Percentiles rank a stretch among this genome's conserved stretches.
Evolutionary conservation across 371 early-diverging fungal genomes (phyloP).

Genomic region (Thermomucor indicae-seudaticae): DNA sequence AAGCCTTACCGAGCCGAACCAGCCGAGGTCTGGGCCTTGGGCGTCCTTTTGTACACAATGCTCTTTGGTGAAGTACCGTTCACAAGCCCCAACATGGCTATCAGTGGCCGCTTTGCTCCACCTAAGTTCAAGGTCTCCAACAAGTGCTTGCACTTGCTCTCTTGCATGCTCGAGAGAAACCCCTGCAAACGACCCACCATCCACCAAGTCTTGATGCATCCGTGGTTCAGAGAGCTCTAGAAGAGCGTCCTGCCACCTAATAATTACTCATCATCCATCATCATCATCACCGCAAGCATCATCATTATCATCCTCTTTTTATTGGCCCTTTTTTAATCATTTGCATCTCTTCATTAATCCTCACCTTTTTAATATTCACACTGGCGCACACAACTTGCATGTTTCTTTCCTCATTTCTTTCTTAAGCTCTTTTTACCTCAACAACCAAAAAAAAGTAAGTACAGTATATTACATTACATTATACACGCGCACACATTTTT

Average conservation of each 20-base stretch:
- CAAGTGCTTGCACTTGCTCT: conserved; percentile 58
- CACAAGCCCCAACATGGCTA: conserved; percentile 48
- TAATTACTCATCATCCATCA: not conserved
- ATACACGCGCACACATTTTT: conserved; percentile 2
- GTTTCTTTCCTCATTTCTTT: not conserved
- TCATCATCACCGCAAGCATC: not conserved
- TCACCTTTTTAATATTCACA: not conserved
- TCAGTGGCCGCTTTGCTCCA: conserved; percentile 42
- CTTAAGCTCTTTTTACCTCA: not conserved
- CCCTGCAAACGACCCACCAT: conserved; percentile 60
- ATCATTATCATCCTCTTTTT: not conserved
- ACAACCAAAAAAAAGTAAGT: conserved; percentile 9
- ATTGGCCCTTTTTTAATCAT: conserved; percentile 1
- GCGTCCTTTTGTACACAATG: conserved; percentile 71
- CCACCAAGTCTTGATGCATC: conserved; percentile 58
- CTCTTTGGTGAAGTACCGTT: conserved; percentile 77
- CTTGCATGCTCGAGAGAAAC: conserved; percentile 59
- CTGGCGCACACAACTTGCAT: conserved; percentile 1
- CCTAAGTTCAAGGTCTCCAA: conserved; percentile 42
- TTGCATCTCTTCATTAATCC: not conserved
- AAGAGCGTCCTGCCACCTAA: not conserved
- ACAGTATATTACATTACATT: conserved; percentile 2
- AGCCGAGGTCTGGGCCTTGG: conserved; percentile 84
- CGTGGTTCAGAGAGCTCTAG: conserved; percentile 45
- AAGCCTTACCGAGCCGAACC: conserved; percentile 70